Evolutionary conservation across 805 yeast species (phyloP).

Genomic region (Blastobotrys mokoenaii): DNA sequence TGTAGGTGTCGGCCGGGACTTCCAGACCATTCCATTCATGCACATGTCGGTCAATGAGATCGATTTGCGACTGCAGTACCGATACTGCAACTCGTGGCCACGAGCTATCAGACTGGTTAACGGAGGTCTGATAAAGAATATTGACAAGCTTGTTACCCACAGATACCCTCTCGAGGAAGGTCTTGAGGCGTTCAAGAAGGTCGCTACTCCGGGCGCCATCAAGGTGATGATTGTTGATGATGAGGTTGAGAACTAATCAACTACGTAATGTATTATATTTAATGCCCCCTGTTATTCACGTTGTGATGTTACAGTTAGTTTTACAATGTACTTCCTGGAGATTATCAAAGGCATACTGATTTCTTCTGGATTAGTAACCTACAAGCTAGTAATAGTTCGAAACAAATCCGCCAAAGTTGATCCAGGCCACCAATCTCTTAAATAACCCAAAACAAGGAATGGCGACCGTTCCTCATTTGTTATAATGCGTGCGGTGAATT

Average conservation of each 20-base stretch:
- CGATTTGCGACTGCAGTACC: constrained; percentile 42
- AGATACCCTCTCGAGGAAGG: constrained; percentile 40
- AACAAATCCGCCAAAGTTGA: too few relatives aligned
- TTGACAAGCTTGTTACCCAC: constrained; percentile 43
- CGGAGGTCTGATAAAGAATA: constrained; percentile 32
- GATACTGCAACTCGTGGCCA: constrained; percentile 52
- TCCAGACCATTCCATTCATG: constrained; percentile 46
- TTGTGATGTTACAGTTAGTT: too few relatives aligned
- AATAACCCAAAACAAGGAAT: too few relatives aligned
- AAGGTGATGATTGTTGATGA: constrained; percentile 40
- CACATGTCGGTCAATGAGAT: constrained; percentile 45
- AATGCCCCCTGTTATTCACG: not conserved
- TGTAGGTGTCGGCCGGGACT: constrained; percentile 45
- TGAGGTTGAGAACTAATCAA: not conserved
- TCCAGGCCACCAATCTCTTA: too few relatives aligned
- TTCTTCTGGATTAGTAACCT: too few relatives aligned
- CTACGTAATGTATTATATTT: too few relatives aligned
- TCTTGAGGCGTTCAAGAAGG: constrained; percentile 36
- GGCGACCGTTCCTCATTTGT: too few relatives aligned
- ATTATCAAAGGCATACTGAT: too few relatives aligned
- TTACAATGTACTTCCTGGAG: too few relatives aligned
- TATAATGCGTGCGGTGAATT: too few relatives aligned
- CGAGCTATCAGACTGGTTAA: constrained; percentile 42
- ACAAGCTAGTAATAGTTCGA: too few relatives aligned
- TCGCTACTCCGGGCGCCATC: constrained; percentile 35